Evolutionary conservation across 2,329 filamentous ascomycete species (phyloP), one percentile per base, ranked within the genome.

Genomic region (Chrysoporthe austroafricana): DNA sequence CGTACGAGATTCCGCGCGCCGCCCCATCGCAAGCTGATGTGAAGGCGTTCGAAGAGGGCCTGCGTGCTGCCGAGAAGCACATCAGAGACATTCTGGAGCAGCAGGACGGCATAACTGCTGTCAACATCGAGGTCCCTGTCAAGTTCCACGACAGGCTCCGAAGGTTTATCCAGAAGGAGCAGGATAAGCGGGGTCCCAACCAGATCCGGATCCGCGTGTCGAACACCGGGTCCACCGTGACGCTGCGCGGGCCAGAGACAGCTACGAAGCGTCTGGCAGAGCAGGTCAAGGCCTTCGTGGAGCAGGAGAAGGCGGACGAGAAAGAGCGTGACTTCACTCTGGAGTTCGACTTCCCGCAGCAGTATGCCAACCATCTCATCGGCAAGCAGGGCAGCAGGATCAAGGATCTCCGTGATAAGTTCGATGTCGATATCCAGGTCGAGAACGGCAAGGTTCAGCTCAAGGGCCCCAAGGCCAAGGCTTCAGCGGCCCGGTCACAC

Each of bases 381-480:
- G 89, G 89, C 64, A 90, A 90, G 78, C 85, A 87, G 62, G 89
- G 88, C 21, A 88, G 87, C 78, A 86, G 89, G 75, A 89, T 91
- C 73, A 84, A 84, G 65, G 88, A 90, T 73, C 80, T 91, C 48
- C 85, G 88, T 59, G 89, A 91, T 70, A 86, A 86, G 71, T 90
- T 90, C 69, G 88, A 90, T 68, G 89, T 91, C 5, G 88, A 90
- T 68, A 90, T 99, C 70, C 94, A 97, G 79, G 91, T 98, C 50
- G 90, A 96, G 72, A 93, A 97, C 74, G 96, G 96, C 72, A 94
- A 94, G 80, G 93, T 98, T 62, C 93, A 97, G 79, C 88, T 99
- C 73, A 97, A 96, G 84, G 96, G 96, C 36, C 95, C 96, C 62
- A 93, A 96, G 81, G 93, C 93, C 62, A 98, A 98, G 85, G 93